Percentiles rank a stretch among this genome's conserved stretches.
Evolutionary conservation across 2,329 filamentous ascomycete species (phyloP).

Genomic region (Teratosphaeria nubilosa): DNA sequence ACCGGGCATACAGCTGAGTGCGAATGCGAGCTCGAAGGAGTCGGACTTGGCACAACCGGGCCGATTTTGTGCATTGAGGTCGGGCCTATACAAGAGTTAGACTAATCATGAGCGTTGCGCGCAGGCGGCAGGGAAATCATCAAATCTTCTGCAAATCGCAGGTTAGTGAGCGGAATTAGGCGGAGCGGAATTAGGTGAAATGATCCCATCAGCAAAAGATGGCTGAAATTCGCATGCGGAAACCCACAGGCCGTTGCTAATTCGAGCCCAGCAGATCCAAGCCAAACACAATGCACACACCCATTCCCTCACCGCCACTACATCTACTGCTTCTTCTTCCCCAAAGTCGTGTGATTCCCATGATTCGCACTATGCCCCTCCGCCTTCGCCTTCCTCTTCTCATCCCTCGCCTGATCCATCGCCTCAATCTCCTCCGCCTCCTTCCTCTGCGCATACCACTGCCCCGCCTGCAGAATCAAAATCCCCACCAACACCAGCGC

Average conservation of each 20-base stretch:
- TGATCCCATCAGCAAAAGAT: background rate
- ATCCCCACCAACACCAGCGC: conserved; percentile 87
- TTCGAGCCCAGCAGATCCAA: background rate
- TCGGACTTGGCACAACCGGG: background rate
- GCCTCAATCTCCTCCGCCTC: conserved; percentile 69
- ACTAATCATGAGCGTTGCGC: too few species aligned
- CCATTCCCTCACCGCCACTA: background rate
- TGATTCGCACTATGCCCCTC: background rate
- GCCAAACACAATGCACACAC: background rate
- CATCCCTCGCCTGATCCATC: conserved; percentile 45
- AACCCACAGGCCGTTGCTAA: background rate
- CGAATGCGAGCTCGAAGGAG: background rate
- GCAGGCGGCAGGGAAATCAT: background rate
- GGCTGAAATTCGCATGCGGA: background rate
- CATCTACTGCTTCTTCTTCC: conserved; percentile 1
- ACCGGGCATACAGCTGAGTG: background rate
- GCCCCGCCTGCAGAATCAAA: conserved; percentile 83
- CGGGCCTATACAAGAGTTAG: too few species aligned
- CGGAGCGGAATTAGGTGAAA: background rate
- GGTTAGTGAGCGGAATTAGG: background rate
- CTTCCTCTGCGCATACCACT: conserved; percentile 97
- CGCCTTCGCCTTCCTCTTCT: conserved; percentile 35
- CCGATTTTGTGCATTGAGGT: background rate
- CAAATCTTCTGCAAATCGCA: background rate
- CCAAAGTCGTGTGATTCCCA: conserved; percentile 1